Conservation (phyloP, 148 eudicot genomes). For the Chenopodium berlandieri region DNA sequence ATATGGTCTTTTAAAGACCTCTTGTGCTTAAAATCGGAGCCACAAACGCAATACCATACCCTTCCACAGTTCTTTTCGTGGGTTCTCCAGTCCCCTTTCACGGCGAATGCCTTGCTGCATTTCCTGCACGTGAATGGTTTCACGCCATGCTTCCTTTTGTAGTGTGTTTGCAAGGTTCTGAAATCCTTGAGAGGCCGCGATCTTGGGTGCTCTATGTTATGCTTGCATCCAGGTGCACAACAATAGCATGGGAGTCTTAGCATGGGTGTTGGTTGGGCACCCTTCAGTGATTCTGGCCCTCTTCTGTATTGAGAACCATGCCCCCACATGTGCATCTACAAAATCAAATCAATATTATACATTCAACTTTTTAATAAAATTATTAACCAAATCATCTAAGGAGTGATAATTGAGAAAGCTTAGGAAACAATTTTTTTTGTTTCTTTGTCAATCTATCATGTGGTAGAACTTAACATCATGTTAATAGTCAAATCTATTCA, state of each 20-base stretch:
- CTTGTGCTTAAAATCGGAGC: slow-evolving; percentile 64
- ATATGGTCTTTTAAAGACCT: slow-evolving; percentile 52
- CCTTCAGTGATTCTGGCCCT: slow-evolving; percentile 59
- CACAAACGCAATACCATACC: slow-evolving; percentile 57
- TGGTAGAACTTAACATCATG: too few species aligned
- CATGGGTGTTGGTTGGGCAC: slow-evolving; percentile 56
- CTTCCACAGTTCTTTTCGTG: slow-evolving; percentile 69
- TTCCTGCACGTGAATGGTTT: slow-evolving; percentile 52
- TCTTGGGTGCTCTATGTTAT: slow-evolving; percentile 57
- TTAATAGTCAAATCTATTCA: too few species aligned
- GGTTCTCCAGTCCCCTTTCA: slow-evolving; percentile 66
- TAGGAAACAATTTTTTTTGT: too few species aligned
- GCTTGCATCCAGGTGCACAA: slow-evolving; percentile 52
- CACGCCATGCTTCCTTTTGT: slow-evolving; percentile 57
- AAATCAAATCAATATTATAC: neutral
- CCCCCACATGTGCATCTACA: slow-evolving; percentile 72
- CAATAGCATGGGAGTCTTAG: slow-evolving; percentile 58
- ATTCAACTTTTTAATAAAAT: too few species aligned
- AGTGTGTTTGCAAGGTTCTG: slow-evolving; percentile 59
- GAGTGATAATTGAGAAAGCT: too few species aligned
- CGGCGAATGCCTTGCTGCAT: slow-evolving; percentile 55
- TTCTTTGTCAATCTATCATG: too few species aligned
- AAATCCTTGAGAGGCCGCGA: slow-evolving; percentile 57
- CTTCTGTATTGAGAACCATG: slow-evolving; percentile 64
- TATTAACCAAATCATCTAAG: too few species aligned